These are phyloP conservation scores for Dalechampia spathulata DNA, from an alignment of 441 rosid species.

Conservation along the genomic window DNA sequence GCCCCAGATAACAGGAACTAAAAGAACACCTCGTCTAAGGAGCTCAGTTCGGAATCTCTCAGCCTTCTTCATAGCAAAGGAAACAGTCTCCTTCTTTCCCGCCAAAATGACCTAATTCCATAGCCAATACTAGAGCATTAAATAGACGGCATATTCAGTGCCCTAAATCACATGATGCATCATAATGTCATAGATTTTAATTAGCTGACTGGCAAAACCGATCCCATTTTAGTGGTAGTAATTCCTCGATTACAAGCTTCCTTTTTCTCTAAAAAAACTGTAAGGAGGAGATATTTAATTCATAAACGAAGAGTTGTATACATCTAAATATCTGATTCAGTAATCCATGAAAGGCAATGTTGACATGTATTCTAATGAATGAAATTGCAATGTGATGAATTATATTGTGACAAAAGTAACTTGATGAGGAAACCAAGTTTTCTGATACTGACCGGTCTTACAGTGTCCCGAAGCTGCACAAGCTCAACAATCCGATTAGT, in stretches of 20 bases:
- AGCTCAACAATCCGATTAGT: constrained; percentile 88
- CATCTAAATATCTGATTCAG: not conserved
- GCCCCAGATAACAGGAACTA: constrained; percentile 82
- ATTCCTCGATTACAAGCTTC: not conserved
- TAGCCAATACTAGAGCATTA: constrained; percentile 7
- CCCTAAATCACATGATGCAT: not conserved
- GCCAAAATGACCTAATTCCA: constrained; percentile 74
- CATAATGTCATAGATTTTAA: constrained; percentile 6
- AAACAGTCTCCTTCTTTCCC: constrained; percentile 66
- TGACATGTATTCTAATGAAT: not conserved
- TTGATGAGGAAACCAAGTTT: not conserved
- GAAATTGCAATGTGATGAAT: constrained; percentile 2
- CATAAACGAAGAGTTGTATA: not conserved
- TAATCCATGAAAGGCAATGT: constrained; percentile 5
- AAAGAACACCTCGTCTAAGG: constrained; percentile 73
- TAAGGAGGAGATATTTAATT: not conserved
- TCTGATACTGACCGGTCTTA: constrained; percentile 66
- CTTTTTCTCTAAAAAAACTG: too few relatives aligned
- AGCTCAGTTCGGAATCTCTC: constrained; percentile 90
- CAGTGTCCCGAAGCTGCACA: constrained; percentile 87
- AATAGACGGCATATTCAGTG: not conserved
- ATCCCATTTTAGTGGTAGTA: not conserved
- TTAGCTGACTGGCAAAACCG: constrained; percentile 8
- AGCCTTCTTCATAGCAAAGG: constrained; percentile 61
- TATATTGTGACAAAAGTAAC: not conserved